Evolutionary conservation across 2,329 filamentous ascomycete genomes (phyloP).

Genomic region (Pseudocercospora eumusae): DNA sequence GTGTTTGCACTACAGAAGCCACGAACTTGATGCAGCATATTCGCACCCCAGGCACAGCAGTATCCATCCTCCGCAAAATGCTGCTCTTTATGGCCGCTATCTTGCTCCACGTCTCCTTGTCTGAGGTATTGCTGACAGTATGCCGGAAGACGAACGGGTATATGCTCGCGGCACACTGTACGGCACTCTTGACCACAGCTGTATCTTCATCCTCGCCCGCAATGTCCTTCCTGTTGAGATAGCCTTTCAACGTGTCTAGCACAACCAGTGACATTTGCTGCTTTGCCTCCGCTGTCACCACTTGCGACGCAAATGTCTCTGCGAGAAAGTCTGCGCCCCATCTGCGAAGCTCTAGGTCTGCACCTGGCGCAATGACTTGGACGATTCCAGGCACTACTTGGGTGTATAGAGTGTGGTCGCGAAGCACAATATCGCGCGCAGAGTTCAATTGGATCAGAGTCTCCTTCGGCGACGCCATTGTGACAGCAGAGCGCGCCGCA

Average conservation of each 20-base stretch:
- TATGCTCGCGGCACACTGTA: constrained; percentile 87
- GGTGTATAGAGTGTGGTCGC: constrained; percentile 83
- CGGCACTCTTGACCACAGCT: constrained; percentile 78
- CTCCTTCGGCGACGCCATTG: constrained; percentile 52
- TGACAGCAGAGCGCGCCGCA: constrained; percentile 19
- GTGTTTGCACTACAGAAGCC: constrained; percentile 86
- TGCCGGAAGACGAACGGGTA: constrained; percentile 90
- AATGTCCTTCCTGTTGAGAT: constrained; percentile 56
- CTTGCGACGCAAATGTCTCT: constrained; percentile 93
- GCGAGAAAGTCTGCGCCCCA: constrained; percentile 97
- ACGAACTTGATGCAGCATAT: constrained; percentile 98
- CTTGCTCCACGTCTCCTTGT: constrained; percentile 79
- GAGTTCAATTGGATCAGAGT: constrained; percentile 86
- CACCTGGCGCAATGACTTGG: constrained; percentile 78
- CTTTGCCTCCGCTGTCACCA: constrained; percentile 74
- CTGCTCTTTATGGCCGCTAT: constrained; percentile 87
- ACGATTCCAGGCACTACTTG: constrained; percentile 90
- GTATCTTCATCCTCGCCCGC: constrained; percentile 64
- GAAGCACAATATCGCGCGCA: constrained; percentile 84
- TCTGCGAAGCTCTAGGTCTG: constrained; percentile 79
- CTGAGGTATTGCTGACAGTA: constrained; percentile 85
- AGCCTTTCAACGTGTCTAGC: constrained; percentile 67
- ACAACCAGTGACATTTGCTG: constrained; percentile 69
- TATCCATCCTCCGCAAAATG: constrained; percentile 87
- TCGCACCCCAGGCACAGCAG: constrained; percentile 70